A percentile compares a stretch with the other conserved stretches of the same genome.
phyloP scores from a whole-genome alignment of 345 rosid species.

The Arabidopsis suecica region DNA sequence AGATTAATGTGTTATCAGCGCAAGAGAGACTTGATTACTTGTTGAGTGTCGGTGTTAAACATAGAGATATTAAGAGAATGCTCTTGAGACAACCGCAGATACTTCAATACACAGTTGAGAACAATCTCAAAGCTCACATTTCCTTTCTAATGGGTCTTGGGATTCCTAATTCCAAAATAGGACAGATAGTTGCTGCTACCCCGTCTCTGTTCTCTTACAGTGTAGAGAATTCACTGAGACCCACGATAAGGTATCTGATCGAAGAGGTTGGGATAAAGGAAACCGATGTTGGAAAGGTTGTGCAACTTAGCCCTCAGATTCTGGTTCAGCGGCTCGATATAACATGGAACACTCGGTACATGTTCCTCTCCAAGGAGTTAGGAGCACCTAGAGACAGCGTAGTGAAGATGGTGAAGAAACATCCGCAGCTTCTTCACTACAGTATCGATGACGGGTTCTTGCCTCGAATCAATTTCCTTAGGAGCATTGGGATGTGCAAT shows the following conservation, averaged over 20 bases:
- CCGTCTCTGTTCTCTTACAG: conserved; percentile 92
- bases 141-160: conserved; percentile 79
- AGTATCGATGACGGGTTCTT: conserved; percentile 89
- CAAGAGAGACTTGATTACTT: conserved; percentile 88
- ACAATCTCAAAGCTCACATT: conserved; percentile 78
- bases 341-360: conserved; percentile 88
- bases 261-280: conserved; percentile 94
- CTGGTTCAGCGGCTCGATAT: conserved; percentile 92
- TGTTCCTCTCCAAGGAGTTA: conserved; percentile 85
- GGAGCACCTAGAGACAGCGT: conserved; percentile 92
- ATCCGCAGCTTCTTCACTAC: conserved; percentile 95
- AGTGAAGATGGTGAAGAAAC: conserved; percentile 92
- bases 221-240: conserved; percentile 86
- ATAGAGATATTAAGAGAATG: conserved; percentile 79
- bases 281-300: conserved; percentile 77
- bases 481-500: conserved; percentile 86
- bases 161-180: conserved; percentile 78
- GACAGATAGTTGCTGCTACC: conserved; percentile 77
- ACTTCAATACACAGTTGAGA: conserved; percentile 85
- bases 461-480: conserved; percentile 90
- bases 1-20: conserved; percentile 77
- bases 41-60: conserved; percentile 87
- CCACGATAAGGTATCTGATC: conserved; percentile 90
- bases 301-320: conserved; percentile 95
- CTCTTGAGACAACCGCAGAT: conserved; percentile 95